These are phyloP conservation scores for Zymoseptoria brevis DNA, from an alignment of 2,329 filamentous ascomycete genomes.

Conservation along the genomic window DNA sequence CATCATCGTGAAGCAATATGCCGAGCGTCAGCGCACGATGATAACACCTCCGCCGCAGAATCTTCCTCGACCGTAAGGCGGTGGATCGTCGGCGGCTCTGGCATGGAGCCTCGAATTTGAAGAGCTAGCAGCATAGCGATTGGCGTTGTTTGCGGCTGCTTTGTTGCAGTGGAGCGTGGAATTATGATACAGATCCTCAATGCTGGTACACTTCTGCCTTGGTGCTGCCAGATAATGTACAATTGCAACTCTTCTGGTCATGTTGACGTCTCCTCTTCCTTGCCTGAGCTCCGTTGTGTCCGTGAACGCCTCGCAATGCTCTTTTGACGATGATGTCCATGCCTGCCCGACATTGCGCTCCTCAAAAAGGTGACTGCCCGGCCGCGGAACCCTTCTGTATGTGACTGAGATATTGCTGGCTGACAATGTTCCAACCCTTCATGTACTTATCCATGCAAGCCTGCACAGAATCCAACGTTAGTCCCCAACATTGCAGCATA, in stretches of 20 bases:
- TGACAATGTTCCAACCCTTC: conserved; percentile 45
- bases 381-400: conserved; percentile 36
- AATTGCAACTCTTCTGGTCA: not conserved
- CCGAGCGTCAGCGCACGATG: conserved; percentile 47
- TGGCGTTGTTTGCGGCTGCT: not conserved
- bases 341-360: not conserved
- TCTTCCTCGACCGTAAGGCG: conserved; percentile 13
- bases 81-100: not conserved
- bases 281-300: not conserved
- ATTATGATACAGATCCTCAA: conserved; percentile 7
- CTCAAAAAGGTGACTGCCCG: conserved; percentile 16
- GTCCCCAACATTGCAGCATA: not conserved
- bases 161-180: conserved; percentile 6
- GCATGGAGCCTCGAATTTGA: conserved; percentile 1
- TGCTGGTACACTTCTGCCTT: not conserved
- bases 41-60: conserved; percentile 22
- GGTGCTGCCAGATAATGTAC: conserved; percentile 5
- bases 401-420: conserved; percentile 41
- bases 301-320: conserved; percentile 9
- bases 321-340: not conserved
- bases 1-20: conserved; percentile 74
- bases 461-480: not conserved
- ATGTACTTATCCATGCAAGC: conserved; percentile 51
- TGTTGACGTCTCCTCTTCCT: not conserved
- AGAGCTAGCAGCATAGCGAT: not conserved